Percentiles rank a stretch among this genome's conserved stretches.
Conservation (phyloP, 768 basidiomycete genomes). For the Hericium erinaceus region DNA sequence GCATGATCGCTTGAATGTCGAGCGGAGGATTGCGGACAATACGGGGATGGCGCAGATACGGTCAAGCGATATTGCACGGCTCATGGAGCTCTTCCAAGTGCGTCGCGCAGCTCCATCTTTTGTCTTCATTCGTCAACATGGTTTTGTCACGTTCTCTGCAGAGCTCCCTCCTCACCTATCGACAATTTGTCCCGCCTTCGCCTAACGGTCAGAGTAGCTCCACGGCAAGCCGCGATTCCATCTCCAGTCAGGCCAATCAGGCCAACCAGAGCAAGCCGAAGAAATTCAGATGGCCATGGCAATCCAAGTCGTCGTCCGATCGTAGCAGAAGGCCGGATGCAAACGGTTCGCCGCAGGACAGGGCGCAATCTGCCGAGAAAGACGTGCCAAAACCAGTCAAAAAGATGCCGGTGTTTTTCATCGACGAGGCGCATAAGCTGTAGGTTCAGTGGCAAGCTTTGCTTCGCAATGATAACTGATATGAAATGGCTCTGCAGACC, state of each 20-base stretch:
- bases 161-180: constrained; percentile 22
- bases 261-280: constrained; percentile 6
- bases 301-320: constrained; percentile 7
- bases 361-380: constrained; percentile 25
- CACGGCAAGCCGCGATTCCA: background rate
- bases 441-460: constrained; percentile 24
- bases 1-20: constrained; percentile 71
- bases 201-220: background rate
- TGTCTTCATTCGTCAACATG: background rate
- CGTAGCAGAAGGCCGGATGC: constrained; percentile 1
- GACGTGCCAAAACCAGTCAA: constrained; percentile 35
- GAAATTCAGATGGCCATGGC: constrained; percentile 6
- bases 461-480: background rate
- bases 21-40: constrained; percentile 46
- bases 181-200: constrained; percentile 19
- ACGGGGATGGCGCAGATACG: constrained; percentile 40
- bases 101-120: constrained; percentile 4
- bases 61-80: constrained; percentile 70
- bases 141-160: background rate
- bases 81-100: constrained; percentile 82
- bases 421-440: constrained; percentile 84
- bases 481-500: constrained; percentile 34
- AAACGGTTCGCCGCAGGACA: background rate
- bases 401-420: constrained; percentile 72
- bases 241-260: constrained; percentile 6